Evolutionary conservation across 768 basidiomycete species (phyloP), one percentile per base, ranked within the genome.

Genomic region (Suillus decipiens): DNA sequence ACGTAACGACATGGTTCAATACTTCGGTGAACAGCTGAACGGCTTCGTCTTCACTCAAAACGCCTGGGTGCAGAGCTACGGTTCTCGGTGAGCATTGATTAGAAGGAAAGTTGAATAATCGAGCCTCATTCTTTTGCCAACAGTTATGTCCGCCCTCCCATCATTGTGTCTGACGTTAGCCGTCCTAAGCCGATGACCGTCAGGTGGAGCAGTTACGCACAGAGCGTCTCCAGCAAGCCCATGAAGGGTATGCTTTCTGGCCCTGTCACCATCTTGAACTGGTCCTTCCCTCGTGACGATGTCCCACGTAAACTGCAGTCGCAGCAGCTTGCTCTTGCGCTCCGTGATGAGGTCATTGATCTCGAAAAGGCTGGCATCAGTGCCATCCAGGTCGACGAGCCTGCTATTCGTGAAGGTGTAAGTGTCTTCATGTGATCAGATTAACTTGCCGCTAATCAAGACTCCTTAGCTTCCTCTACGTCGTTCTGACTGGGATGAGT

Each of bases 241-340:
- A 95, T 99, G 94, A 99, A 99, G 89, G 96, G 96, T 69, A 98
- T 99, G 97, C 84, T 99, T 62, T 96, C 96, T 62, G 96, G 96
- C 67, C 96, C 95, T 22, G 96, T 98, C 77, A 95, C 95, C 66
- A 97, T 99, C 80, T 88, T 99, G 79, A 99, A 99, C 86, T 99
- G 97, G 97, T 99, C 97, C 39, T 99, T 99, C 96, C 97, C 97
- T 73, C 96, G 97, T 78, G 94, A 94, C 68, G 97, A 99, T 75
- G 91, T 99, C 69, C 87, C 91, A 61, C 93, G 93, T 75, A 96
- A 99, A 80, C 78, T 96, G 68, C 97, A 99, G 82, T 95, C 95
- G 76, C 95, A 96, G 84, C 97, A 99, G 78, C 88, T 99, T 68
- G 97, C 97, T 61, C 86, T 99, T 67, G 90, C 97, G 61, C 93